Base-by-base conservation (phyloP, 352 stramenopile genomes). In the Pythium vanterpoolii region DNA sequence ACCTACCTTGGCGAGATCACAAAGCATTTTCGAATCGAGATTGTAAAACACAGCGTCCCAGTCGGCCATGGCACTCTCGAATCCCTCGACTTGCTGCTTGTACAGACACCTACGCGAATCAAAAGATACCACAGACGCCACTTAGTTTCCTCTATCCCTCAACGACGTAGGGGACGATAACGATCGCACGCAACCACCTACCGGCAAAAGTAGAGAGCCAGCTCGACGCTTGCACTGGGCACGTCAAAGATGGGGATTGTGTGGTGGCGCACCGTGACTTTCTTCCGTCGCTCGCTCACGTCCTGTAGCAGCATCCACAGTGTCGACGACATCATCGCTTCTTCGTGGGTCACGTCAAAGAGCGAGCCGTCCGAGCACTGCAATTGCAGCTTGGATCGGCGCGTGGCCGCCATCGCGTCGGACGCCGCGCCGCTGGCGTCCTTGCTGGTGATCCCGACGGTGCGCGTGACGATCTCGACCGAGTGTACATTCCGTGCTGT, bases 261-360 rank as follows among this genome's bases (percentile, higher is more conserved):
- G 64, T 92, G 83, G 56, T 88, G 77, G 38, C 83, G 83, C 13
- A 76, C 52, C 24, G 72, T 70, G 39, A 69, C 72, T 62, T 79
- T 87, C n/a, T 62, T 56, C 16, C 71, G 83, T 52, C 76, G 77
- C 21, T 71, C 76, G 21, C 68, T 72, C 16, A 82, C 72, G 64
- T 89, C 77, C 71, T 92, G 80, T 46, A 92, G 62, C 6, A 92
- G 64, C 64, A 87, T 87, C 83, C 83, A 92, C 13, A 92, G 70
- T 52, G 80, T 92, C 18, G 83, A 90, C 28, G 83, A 92, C 83
- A 92, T 92, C 83, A 92, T 92, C 57, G 83, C 83, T 60, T 92
- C 78, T 44, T 92, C 76, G 47, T 90, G 81, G n/a, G 74, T 86
- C 62, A 92, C 83, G 52, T 90, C 72, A 33, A 90, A 86, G 59